Evolutionary conservation across 768 basidiomycete species (phyloP), one percentile per base, ranked within the genome.

Genomic region (Lactarius hatsudake): DNA sequence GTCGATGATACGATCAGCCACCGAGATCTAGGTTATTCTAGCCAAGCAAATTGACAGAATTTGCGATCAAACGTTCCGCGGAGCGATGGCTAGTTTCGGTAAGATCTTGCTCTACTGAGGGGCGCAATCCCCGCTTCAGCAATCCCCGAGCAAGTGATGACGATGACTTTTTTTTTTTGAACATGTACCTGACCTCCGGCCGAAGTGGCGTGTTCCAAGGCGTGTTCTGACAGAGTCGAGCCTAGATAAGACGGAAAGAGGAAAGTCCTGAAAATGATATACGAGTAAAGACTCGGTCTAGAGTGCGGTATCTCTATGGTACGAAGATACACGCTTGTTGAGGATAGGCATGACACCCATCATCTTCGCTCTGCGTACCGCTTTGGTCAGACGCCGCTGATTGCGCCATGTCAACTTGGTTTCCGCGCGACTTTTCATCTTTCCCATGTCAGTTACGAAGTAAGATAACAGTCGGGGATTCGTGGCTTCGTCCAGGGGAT

Each of bases 321-420:
- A 67, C 26, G 20, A 45, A 28, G 63, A 3, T 45, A 56, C 53
- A 13, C 64, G 53, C 17, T 64, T 70, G 59, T 51, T 62, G 55
- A 71, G 62, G 42, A 79, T 70, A 5, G 93, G 90, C 62, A 96
- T 85, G 64, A 93, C 74, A 48, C 96, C 96, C 91, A 96, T 95
- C 83, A 89, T 88, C 78, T 90, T 92, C 66, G 96, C 91, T 66
- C 96, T 81, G 55, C 91, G 87, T 65, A 97, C 89, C 54, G 94
- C 91, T 77, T 94, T 94, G 66, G 86, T 90, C 5, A 97, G 71
- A 67, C 82, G 81, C 54, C 93, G 83, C 76, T 97, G 96, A 63
- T 80, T 89, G 78, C 87, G 87, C 76, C 86, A 83, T 2, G 94
- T 94, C 55, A 98, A 80, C 7, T 82, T 79, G 0, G 93, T 96